phyloP scores from a whole-genome alignment of 352 stramenopile genomes.

The Sclerospora graminicola region DNA sequence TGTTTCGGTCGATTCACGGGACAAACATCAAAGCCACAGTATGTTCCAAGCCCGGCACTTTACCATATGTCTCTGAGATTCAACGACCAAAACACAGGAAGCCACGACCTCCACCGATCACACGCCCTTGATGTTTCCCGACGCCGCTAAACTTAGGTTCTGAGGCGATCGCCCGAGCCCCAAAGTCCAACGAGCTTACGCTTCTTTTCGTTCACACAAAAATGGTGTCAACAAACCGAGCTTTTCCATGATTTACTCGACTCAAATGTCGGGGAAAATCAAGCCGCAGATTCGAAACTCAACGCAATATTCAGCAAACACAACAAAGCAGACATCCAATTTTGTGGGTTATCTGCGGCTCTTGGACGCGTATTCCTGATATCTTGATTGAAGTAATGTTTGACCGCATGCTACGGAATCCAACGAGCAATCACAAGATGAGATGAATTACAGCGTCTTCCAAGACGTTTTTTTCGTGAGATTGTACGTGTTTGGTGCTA shows the following conservation, averaged over 20 bases:
- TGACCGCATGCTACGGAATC: too few species aligned
- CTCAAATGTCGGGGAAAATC: conserved; percentile 53
- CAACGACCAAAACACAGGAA: conserved; percentile 28
- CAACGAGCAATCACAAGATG: too few species aligned
- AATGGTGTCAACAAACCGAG: conserved; percentile 53
- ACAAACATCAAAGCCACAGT: conserved; percentile 30
- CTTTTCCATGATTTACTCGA: conserved; percentile 61
- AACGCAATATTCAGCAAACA: conserved; percentile 28
- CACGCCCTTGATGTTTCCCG: conserved; percentile 36
- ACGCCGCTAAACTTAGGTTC: conserved; percentile 60
- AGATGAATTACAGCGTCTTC: too few species aligned
- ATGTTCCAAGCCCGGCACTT: conserved; percentile 50
- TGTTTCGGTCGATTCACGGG: not conserved
- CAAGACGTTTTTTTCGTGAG: too few species aligned
- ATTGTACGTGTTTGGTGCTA: too few species aligned
- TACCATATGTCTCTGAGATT: conserved; percentile 57
- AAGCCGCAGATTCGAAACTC: conserved; percentile 15
- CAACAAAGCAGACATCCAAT: conserved; percentile 9
- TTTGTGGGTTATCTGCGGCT: too few species aligned
- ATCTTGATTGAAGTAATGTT: too few species aligned
- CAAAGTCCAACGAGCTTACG: conserved; percentile 46
- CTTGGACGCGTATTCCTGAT: too few species aligned
- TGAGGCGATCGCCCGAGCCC: conserved; percentile 64
- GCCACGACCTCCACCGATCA: conserved; percentile 23
- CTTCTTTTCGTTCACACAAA: conserved; percentile 60